Evolutionary conservation across 2,329 filamentous ascomycete genomes (phyloP).

Genomic region (Elsinoe fawcettii): DNA sequence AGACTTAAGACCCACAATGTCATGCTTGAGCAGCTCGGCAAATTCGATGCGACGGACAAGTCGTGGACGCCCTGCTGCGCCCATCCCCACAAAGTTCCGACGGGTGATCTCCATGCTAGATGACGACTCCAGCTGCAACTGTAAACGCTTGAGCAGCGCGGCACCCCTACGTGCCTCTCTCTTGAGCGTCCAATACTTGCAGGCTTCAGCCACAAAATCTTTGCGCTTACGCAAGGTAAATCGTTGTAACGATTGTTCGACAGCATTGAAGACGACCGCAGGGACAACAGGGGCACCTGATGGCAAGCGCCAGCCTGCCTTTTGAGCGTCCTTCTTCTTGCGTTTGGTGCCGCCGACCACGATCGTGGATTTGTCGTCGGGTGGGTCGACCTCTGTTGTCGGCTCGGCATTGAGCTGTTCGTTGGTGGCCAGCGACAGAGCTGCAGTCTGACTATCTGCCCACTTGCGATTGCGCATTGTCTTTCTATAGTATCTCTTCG

Average conservation of each 20-base stretch:
- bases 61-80: conserved; percentile 68
- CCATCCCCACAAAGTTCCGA: conserved; percentile 93
- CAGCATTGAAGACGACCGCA: conserved; percentile 74
- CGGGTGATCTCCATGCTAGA: conserved; percentile 95
- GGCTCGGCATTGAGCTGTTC: conserved; percentile 41
- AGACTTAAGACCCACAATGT: conserved; percentile 67
- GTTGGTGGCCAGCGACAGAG: conserved; percentile 66
- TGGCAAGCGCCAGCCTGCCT: conserved; percentile 80
- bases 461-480: conserved; percentile 84
- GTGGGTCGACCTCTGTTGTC: conserved; percentile 27
- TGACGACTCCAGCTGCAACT: conserved; percentile 92
- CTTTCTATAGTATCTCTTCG: conserved; percentile 81
- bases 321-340: conserved; percentile 47
- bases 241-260: conserved; percentile 72
- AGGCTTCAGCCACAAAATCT: conserved; percentile 86
- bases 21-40: conserved; percentile 63
- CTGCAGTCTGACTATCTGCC: conserved; percentile 82
- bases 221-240: conserved; percentile 83
- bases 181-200: conserved; percentile 97
- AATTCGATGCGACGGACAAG: conserved; percentile 82
- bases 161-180: conserved; percentile 86
- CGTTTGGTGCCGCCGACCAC: conserved; percentile 53
- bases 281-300: conserved; percentile 94
- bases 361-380: conserved; percentile 44
- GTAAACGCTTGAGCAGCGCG: conserved; percentile 82